A percentile compares a stretch with the other conserved stretches of the same genome.
These are phyloP conservation scores for Eleusine coracana DNA, from an alignment of 176 grass and related monocot genomes.

Conservation along the genomic window DNA sequence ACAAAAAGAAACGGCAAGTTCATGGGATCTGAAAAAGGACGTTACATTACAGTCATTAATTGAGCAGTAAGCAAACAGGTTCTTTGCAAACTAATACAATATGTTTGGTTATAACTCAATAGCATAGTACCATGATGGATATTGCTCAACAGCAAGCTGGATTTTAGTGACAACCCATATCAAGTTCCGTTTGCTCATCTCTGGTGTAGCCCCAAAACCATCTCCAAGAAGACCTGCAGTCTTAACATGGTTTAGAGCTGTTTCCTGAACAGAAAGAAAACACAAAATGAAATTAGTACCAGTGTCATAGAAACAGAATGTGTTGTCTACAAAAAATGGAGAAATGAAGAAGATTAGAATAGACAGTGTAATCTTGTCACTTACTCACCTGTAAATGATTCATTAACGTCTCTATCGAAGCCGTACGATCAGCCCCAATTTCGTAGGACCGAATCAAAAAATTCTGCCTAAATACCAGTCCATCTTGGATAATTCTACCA, in stretches of 20 bases:
- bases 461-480: constrained; percentile 68
- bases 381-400: constrained; percentile 69
- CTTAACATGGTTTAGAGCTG: constrained; percentile 73
- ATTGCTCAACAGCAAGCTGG: constrained; percentile 61
- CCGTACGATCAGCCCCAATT: constrained; percentile 64
- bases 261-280: constrained; percentile 18
- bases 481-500: constrained; percentile 28
- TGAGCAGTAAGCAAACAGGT: background rate
- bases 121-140: constrained; percentile 66
- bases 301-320: background rate
- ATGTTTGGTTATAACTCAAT: background rate
- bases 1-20: background rate
- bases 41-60: background rate
- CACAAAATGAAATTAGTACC: background rate
- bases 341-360: background rate
- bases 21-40: background rate
- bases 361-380: background rate
- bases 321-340: background rate
- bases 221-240: constrained; percentile 65
- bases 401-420: constrained; percentile 78
- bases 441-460: constrained; percentile 80
- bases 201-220: constrained; percentile 69
- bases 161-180: constrained; percentile 85
- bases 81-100: background rate
- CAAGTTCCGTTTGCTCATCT: constrained; percentile 79